Conservation (phyloP, 2,329 filamentous ascomycete species). For the Magnaporthiopsis poae region DNA sequence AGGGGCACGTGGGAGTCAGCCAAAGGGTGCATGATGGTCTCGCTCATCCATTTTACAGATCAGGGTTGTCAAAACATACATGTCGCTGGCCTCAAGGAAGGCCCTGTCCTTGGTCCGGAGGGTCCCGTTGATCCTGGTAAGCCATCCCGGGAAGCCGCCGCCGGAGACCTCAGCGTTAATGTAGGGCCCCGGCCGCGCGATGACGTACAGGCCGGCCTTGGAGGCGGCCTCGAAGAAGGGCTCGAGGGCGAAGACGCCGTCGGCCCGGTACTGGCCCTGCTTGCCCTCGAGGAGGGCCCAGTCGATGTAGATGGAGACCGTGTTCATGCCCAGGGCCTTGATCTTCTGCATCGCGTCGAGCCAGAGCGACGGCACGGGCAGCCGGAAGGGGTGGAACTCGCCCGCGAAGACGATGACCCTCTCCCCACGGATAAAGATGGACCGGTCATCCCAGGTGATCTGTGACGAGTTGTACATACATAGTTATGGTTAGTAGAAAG, state of each 20-base stretch:
- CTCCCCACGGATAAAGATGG: constrained; percentile 60
- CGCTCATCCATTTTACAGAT: constrained; percentile 1
- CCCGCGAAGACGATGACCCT: constrained; percentile 62
- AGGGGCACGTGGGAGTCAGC: not conserved
- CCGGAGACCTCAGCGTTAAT: constrained; percentile 71
- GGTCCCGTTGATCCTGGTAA: constrained; percentile 56
- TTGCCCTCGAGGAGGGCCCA: constrained; percentile 72
- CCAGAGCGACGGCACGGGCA: constrained; percentile 35
- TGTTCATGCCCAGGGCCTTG: constrained; percentile 69
- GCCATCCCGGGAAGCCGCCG: constrained; percentile 73
- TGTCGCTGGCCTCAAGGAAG: constrained; percentile 57
- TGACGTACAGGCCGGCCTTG: constrained; percentile 64
- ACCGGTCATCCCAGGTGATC: constrained; percentile 64
- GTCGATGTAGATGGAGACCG: constrained; percentile 68
- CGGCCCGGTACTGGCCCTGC: constrained; percentile 56
- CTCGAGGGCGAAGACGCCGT: constrained; percentile 62
- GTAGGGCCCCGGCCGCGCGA: constrained; percentile 63
- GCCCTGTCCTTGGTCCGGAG: constrained; percentile 53
- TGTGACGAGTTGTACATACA: not conserved
- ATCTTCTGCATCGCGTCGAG: constrained; percentile 59
- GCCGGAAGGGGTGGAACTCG: constrained; percentile 60
- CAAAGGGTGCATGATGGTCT: not conserved
- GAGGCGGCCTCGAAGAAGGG: constrained; percentile 68
- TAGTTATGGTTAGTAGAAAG: not conserved
- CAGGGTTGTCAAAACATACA: constrained; percentile 30